Conservation (phyloP, 1,284 basidiomycete genomes). For the Somion occarium region DNA sequence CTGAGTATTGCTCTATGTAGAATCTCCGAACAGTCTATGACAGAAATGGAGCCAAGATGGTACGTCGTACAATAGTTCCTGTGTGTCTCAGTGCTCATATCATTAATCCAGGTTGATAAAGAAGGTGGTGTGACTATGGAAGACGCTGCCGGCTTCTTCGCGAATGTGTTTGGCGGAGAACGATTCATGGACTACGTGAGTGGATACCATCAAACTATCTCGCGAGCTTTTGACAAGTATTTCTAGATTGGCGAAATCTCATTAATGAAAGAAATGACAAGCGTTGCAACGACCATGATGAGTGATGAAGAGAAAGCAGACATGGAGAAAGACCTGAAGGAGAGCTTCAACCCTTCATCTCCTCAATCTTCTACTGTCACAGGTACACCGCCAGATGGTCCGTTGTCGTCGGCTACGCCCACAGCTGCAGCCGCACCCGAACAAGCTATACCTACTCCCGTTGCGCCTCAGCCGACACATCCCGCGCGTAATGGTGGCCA, state of each 20-base stretch:
- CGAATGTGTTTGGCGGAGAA: conserved; percentile 89
- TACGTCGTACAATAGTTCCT: conserved; percentile 24
- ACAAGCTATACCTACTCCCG: conserved; percentile 17
- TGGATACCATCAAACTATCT: conserved; percentile 14
- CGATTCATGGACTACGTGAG: conserved; percentile 81
- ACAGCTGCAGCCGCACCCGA: conserved; percentile 4
- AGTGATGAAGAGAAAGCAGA: conserved; percentile 91
- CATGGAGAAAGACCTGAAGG: conserved; percentile 70
- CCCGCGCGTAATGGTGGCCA: conserved; percentile 2
- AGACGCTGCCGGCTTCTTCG: conserved; percentile 88
- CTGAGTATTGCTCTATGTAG: conserved; percentile 34
- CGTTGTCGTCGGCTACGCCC: conserved; percentile 8
- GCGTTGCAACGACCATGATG: conserved; percentile 75
- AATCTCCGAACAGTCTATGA: conserved; percentile 91
- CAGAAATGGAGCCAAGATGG: conserved; percentile 90
- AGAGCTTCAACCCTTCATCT: conserved; percentile 24
- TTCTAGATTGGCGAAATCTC: conserved; percentile 87
- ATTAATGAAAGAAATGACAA: conserved; percentile 88
- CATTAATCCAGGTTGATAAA: conserved; percentile 53
- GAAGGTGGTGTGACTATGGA: conserved; percentile 70
- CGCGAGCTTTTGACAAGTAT: neutral
- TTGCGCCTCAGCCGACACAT: conserved; percentile 14
- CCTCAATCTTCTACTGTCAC: conserved; percentile 12
- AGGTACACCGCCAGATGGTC: conserved; percentile 12
- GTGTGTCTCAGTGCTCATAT: neutral